These are phyloP conservation scores for Fusarium sp. DNA, from an alignment of 2,329 filamentous ascomycete species.

Conservation along the genomic window DNA sequence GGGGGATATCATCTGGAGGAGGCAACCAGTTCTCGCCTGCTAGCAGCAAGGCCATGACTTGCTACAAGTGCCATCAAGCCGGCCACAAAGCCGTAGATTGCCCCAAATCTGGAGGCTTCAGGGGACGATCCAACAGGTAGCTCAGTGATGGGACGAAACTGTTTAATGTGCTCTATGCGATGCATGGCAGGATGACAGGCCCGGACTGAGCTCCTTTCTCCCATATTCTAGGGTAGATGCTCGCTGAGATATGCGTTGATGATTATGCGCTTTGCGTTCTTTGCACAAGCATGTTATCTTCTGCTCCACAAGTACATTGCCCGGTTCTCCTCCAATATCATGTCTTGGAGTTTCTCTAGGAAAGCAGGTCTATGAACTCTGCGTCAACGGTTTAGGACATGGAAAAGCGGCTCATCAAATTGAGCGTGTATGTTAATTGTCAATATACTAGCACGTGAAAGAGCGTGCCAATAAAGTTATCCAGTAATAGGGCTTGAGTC, in stretches of 20 bases:
- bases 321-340: not conserved
- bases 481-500: not conserved
- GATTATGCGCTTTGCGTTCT: not conserved
- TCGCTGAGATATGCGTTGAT: not conserved
- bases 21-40: constrained; percentile 36
- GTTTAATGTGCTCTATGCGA: not conserved
- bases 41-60: constrained; percentile 51
- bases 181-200: not conserved
- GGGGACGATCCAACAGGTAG: constrained; percentile 29
- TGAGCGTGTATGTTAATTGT: not conserved
- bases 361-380: not conserved
- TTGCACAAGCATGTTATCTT: not conserved
- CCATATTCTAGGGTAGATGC: not conserved
- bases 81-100: constrained; percentile 68
- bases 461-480: not conserved
- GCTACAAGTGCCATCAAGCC: constrained; percentile 67
- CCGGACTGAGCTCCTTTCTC: not conserved
- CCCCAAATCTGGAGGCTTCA: constrained; percentile 46
- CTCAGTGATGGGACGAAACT: not conserved
- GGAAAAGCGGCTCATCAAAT: not conserved
- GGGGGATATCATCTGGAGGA: constrained; percentile 57
- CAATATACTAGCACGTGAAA: not conserved
- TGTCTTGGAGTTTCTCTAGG: not conserved
- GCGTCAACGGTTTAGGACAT: not conserved
- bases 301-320: not conserved